Conservation (phyloP, 257 asterid species). For the Striga asiatica region DNA sequence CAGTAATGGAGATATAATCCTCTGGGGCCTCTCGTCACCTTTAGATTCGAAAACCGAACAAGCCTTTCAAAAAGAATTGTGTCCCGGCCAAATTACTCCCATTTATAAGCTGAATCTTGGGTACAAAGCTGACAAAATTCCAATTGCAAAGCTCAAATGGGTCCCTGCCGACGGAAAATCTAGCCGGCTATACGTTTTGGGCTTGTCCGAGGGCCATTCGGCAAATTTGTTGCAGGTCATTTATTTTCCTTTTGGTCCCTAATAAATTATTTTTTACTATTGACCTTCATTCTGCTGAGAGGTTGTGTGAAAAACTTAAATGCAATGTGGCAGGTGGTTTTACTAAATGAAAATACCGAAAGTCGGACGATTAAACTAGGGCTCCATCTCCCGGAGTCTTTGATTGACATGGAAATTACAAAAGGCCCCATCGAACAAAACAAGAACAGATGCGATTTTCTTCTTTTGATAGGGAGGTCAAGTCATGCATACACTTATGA, state of each 20-base stretch:
- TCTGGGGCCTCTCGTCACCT: conserved; percentile 60
- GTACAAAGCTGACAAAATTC: conserved; percentile 68
- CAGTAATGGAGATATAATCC: conserved; percentile 69
- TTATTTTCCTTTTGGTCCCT: background rate
- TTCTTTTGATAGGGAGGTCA: conserved; percentile 68
- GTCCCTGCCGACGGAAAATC: conserved; percentile 65
- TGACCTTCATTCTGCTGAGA: no score
- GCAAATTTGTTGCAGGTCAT: conserved; percentile 65
- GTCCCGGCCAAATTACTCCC: conserved; percentile 38
- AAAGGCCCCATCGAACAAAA: conserved; percentile 37
- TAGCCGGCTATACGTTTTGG: conserved; percentile 67
- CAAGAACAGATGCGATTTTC: conserved; percentile 39
- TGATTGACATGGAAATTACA: conserved; percentile 60
- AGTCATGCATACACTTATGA: conserved; percentile 52
- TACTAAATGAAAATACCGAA: conserved; percentile 68
- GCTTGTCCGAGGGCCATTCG: conserved; percentile 45
- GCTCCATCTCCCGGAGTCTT: conserved; percentile 51
- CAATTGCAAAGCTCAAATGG: conserved; percentile 70
- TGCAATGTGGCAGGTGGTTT: conserved; percentile 61
- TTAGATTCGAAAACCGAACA: conserved; percentile 28
- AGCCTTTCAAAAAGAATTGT: conserved; percentile 23
- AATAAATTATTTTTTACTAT: no score
- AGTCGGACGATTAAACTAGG: conserved; percentile 70
- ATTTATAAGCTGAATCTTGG: conserved; percentile 74
- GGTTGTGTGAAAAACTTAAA: no score